These are phyloP conservation scores for Mycena albidolilacea DNA, from an alignment of 768 basidiomycete genomes.

Conservation along the genomic window DNA sequence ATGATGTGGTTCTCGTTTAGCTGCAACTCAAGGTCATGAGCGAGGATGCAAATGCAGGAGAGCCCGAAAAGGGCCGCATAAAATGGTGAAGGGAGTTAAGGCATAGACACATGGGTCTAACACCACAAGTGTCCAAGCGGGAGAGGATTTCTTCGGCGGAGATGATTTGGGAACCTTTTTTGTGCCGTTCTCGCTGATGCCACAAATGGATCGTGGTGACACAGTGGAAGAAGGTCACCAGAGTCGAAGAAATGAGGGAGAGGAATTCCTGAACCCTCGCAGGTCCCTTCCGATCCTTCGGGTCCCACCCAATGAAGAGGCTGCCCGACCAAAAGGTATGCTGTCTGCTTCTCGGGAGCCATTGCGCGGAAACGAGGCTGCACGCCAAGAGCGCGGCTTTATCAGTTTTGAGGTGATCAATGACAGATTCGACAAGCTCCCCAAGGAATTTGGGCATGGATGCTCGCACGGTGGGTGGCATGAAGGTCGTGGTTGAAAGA, in stretches of 20 bases:
- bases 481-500: too few relatives aligned
- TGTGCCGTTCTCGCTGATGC: neutral
- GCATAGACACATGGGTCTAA: neutral
- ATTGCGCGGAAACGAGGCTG: slow-evolving; percentile 43
- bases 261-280: neutral
- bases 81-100: neutral
- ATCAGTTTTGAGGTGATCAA: slow-evolving; percentile 41
- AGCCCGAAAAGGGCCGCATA: neutral
- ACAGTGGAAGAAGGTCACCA: neutral
- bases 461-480: too few relatives aligned
- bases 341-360: slow-evolving; percentile 43
- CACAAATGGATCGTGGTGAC: neutral
- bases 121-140: neutral
- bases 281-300: neutral
- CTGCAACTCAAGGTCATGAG: slow-evolving; percentile 34
- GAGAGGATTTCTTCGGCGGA: neutral
- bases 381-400: slow-evolving; percentile 31
- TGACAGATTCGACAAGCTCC: slow-evolving; percentile 37
- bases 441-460: neutral
- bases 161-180: neutral
- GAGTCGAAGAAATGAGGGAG: neutral
- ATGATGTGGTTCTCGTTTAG: neutral
- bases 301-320: neutral
- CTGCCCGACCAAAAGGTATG: slow-evolving; percentile 40
- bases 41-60: neutral